Percentiles rank a stretch among this genome's conserved stretches.
Evolutionary conservation across 1,139 yeast genomes (phyloP).

Genomic region (Debaryomyces sp.): DNA sequence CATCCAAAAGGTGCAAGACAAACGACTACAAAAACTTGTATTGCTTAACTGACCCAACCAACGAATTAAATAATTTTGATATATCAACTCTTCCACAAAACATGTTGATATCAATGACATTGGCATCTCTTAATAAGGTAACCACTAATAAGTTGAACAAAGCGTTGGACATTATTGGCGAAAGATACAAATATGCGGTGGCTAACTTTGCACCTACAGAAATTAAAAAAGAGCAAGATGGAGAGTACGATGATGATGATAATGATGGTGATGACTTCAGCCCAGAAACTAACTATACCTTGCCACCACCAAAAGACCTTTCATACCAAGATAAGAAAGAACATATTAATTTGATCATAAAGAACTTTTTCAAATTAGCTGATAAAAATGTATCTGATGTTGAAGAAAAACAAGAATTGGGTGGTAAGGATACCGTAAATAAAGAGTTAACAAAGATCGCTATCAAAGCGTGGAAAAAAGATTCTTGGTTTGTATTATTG

Average conservation of each 20-base stretch:
- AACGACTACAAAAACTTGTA: slow-evolving; percentile 49
- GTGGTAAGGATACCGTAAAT: slow-evolving; percentile 20
- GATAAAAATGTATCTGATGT: slow-evolving; percentile 24
- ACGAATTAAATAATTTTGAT: slow-evolving; percentile 68
- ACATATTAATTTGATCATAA: slow-evolving; percentile 54
- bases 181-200: slow-evolving; percentile 51
- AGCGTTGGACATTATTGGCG: slow-evolving; percentile 67
- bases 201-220: slow-evolving; percentile 10
- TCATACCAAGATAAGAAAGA: slow-evolving; percentile 52
- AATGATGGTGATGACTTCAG: slow-evolving; percentile 38
- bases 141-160: slow-evolving; percentile 58
- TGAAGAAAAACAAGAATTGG: slow-evolving; percentile 19
- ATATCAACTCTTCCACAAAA: slow-evolving; percentile 68
- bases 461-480: slow-evolving; percentile 64
- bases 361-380: slow-evolving; percentile 56
- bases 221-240: slow-evolving; percentile 7
- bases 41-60: slow-evolving; percentile 62
- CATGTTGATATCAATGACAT: slow-evolving; percentile 65
- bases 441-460: slow-evolving; percentile 56
- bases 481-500: slow-evolving; percentile 77
- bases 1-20: slow-evolving; percentile 31
- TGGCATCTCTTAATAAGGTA: slow-evolving; percentile 60
- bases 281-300: slow-evolving; percentile 50
- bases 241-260: slow-evolving; percentile 39
- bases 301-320: slow-evolving; percentile 60